These are phyloP conservation scores for Clathrospora elynae DNA, from an alignment of 2,329 filamentous ascomycete species.

Conservation along the genomic window DNA sequence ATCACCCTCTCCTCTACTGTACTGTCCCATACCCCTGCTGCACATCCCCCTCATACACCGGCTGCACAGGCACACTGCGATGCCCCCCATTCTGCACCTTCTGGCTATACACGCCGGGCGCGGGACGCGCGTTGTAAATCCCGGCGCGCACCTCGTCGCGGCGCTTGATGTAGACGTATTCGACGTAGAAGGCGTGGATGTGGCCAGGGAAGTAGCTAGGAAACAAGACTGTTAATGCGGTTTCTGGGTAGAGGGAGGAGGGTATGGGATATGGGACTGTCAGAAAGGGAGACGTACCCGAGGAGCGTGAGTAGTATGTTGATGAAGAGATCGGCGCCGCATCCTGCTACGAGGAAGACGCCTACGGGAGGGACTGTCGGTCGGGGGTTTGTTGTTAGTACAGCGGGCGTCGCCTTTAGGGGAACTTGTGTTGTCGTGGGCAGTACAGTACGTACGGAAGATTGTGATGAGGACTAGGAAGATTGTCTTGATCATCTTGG, in stretches of 20 bases:
- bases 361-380: constrained; percentile 54
- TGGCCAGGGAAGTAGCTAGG: constrained; percentile 74
- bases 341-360: constrained; percentile 56
- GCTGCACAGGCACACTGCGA: constrained; percentile 7
- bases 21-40: constrained; percentile 20
- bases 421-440: background rate
- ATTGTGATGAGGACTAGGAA: constrained; percentile 54
- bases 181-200: constrained; percentile 77
- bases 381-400: constrained; percentile 1
- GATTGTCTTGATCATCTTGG: constrained; percentile 38
- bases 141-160: constrained; percentile 67
- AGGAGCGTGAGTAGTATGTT: constrained; percentile 56
- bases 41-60: constrained; percentile 5
- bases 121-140: constrained; percentile 58
- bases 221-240: background rate
- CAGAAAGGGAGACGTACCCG: constrained; percentile 34
- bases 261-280: background rate
- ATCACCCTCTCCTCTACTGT: constrained; percentile 3
- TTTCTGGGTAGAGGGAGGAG: background rate
- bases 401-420: too few relatives aligned
- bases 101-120: constrained; percentile 73
- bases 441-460: constrained; percentile 42
- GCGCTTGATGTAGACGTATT: constrained; percentile 82
- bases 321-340: constrained; percentile 56
- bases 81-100: constrained; percentile 71